Evolutionary conservation across 2,329 filamentous ascomycete species (phyloP).

Genomic region (Tolypocladium sp.): DNA sequence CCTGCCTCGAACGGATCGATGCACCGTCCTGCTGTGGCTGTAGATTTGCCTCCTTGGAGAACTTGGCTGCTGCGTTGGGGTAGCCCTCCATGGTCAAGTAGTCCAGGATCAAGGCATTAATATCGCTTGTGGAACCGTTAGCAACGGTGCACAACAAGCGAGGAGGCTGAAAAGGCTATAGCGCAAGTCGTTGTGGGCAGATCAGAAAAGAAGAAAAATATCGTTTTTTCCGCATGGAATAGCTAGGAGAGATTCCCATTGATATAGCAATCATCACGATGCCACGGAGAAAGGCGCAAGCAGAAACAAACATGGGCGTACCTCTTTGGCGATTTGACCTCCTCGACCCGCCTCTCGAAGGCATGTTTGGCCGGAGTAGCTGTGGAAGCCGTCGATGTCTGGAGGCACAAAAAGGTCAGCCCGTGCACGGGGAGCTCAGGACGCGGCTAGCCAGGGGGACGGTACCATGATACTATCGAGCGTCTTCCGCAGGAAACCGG

Average conservation of each 20-base stretch:
- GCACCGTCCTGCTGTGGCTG: slow-evolving; percentile 61
- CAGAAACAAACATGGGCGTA: slow-evolving; percentile 37
- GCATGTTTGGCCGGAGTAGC: slow-evolving; percentile 60
- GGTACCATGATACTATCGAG: slow-evolving; percentile 8
- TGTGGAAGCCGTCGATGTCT: slow-evolving; percentile 66
- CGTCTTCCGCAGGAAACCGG: slow-evolving; percentile 5
- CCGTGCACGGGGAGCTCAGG: not conserved
- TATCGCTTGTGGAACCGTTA: slow-evolving; percentile 56
- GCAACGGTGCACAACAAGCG: slow-evolving; percentile 5
- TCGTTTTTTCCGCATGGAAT: slow-evolving; percentile 77
- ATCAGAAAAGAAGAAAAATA: slow-evolving; percentile 57
- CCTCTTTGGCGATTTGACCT: slow-evolving; percentile 84
- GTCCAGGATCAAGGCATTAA: slow-evolving; percentile 91
- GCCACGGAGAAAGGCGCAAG: slow-evolving; percentile 4
- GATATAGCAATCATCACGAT: slow-evolving; percentile 74
- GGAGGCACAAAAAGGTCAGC: slow-evolving; percentile 4
- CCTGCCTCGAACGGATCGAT: slow-evolving; percentile 67
- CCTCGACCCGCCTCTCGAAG: slow-evolving; percentile 75
- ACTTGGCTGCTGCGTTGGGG: slow-evolving; percentile 82
- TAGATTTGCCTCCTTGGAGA: slow-evolving; percentile 88
- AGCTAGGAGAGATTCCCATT: slow-evolving; percentile 99
- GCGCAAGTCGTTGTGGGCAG: slow-evolving; percentile 1
- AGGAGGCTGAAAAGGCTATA: slow-evolving; percentile 1
- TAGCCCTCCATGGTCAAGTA: slow-evolving; percentile 96
- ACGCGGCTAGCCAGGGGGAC: not conserved